Conservation (phyloP, 192 early-diverging fungal species). For the Thamnidium elegans region DNA sequence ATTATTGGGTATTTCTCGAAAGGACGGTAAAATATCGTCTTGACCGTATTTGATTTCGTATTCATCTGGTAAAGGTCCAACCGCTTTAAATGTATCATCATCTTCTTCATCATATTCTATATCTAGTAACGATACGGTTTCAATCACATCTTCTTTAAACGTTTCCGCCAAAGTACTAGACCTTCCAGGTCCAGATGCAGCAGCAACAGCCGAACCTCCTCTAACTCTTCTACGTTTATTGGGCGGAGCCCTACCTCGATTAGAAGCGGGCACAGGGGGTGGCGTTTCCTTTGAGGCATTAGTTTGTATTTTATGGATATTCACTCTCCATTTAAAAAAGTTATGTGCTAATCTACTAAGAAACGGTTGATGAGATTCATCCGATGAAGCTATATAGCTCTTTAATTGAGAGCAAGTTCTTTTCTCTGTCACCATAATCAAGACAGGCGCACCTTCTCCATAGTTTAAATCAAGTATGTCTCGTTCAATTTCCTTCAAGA, state of each 20-base stretch:
- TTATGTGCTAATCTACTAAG: slow-evolving; percentile 51
- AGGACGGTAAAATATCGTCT: slow-evolving; percentile 39
- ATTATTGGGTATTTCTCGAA: slow-evolving; percentile 44
- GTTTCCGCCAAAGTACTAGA: slow-evolving; percentile 33
- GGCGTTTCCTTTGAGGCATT: not conserved
- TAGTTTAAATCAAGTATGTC: slow-evolving; percentile 41
- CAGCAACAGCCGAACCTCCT: slow-evolving; percentile 43
- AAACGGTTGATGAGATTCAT: slow-evolving; percentile 12
- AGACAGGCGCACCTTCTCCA: slow-evolving; percentile 48
- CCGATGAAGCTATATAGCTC: slow-evolving; percentile 42
- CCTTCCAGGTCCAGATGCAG: slow-evolving; percentile 28
- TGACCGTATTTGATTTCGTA: slow-evolving; percentile 14
- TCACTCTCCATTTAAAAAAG: slow-evolving; percentile 78
- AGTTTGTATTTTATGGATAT: slow-evolving; percentile 38
- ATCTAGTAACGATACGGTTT: not conserved
- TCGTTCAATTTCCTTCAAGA: slow-evolving; percentile 78
- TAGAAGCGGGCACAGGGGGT: not conserved
- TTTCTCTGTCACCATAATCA: slow-evolving; percentile 72
- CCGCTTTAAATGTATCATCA: slow-evolving; percentile 28
- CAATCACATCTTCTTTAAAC: slow-evolving; percentile 17
- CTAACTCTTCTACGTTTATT: slow-evolving; percentile 52
- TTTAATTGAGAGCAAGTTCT: slow-evolving; percentile 62
- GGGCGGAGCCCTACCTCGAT: slow-evolving; percentile 32
- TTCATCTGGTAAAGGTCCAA: not conserved
- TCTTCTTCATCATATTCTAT: slow-evolving; percentile 41